phyloP scores from a whole-genome alignment of 352 stramenopile genomes.

The Globisporangium nodosum region DNA sequence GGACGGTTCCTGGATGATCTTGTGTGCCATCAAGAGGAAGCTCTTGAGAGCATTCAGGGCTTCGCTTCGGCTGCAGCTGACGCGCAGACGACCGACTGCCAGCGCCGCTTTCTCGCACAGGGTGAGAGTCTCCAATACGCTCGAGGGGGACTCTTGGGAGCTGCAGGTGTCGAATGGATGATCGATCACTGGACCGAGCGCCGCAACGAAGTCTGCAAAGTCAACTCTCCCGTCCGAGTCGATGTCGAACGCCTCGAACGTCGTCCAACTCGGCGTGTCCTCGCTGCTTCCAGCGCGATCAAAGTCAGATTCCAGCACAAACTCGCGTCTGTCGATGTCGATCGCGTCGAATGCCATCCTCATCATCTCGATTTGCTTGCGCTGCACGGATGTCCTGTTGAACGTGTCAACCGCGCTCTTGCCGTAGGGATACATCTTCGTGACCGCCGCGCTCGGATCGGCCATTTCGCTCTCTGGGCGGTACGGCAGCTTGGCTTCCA shows the following conservation, averaged over 20 bases:
- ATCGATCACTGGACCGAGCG: constrained; percentile 45
- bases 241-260: constrained; percentile 52
- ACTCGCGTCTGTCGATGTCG: constrained; percentile 31
- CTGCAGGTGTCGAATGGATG: constrained; percentile 31
- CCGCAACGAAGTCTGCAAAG: constrained; percentile 48
- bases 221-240: constrained; percentile 42
- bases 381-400: constrained; percentile 35
- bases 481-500: not conserved
- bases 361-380: constrained; percentile 47
- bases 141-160: not conserved
- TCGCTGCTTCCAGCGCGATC: constrained; percentile 10
- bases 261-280: constrained; percentile 23
- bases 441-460: constrained; percentile 4
- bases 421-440: constrained; percentile 61
- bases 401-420: constrained; percentile 49
- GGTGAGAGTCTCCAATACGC: constrained; percentile 9
- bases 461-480: not conserved
- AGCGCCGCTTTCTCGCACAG: constrained; percentile 41
- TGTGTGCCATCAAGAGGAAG: constrained; percentile 22
- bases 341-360: constrained; percentile 26
- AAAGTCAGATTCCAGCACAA: constrained; percentile 29
- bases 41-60: constrained; percentile 19
- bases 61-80: constrained; percentile 19
- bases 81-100: constrained; percentile 31
- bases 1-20: constrained; percentile 35